Evolutionary conservation across 176 grass and related monocot species (phyloP), one percentile per base, ranked within the genome.

Genomic region (Chrysopogon serrulatus): DNA sequence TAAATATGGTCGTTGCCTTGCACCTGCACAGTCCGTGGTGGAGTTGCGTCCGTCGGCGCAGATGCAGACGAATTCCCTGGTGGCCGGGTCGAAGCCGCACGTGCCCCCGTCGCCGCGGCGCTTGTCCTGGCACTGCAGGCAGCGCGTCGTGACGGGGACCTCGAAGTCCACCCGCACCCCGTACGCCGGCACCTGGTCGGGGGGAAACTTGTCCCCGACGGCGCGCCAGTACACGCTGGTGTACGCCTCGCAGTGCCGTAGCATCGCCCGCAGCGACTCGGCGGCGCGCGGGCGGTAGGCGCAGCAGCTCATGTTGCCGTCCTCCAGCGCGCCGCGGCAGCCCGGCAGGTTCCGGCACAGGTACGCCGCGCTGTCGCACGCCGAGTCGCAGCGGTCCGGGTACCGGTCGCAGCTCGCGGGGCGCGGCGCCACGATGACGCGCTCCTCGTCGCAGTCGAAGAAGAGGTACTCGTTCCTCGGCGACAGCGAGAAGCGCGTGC

Each of bases 401-500:
- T 90, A 95, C 56, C 89, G 80, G 53, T 98, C 96, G 86, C 93
- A 98, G 77, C 84, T 80, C 1, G 64, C 81, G 7, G 93, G 96
- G 28, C 90, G 90, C 21, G 93, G 96, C 73, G 83, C 89, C n/a
- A 98, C 87, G 75, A 98, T 84, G 34, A 98, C 91, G 15, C 61
- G 77, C 6, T 79, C 89, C 73, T 78, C 63, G 79, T 93, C 91
- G 82, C 93, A 98, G 85, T 90, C 81, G 77, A 98, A 93, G 87
- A 98, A 98, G 61, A 98, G 87, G 89, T 92, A 93, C 32, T 98
- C 92, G 72, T 98, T 98, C 80, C 86, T 74, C 8, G 89, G 23
- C 16, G 93, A 98, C 79, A 98, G 93, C 32, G 93, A 92, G 83
- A 95, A 94, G 61, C 93, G 86, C 65, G 93, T 98, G 86, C 96